Conservation (phyloP, 148 eudicot genomes). For the Fagopyrum tataricum region DNA sequence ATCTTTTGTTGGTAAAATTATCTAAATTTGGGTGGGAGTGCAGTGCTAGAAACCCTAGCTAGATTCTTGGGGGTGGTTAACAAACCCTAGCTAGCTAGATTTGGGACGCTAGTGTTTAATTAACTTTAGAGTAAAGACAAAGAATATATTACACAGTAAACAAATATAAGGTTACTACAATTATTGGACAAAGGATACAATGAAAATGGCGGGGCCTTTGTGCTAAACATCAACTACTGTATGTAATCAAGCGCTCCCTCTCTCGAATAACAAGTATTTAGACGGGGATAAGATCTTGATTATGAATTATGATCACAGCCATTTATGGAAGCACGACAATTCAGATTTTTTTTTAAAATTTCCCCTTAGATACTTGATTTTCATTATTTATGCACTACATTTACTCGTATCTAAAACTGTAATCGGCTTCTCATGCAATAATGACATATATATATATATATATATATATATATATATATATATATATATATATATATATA, state of each 20-base stretch:
- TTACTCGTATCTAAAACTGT: too few relatives aligned
- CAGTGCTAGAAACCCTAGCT: background rate
- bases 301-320: background rate
- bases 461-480: too few relatives aligned
- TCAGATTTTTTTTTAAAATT: background rate
- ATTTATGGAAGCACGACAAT: background rate
- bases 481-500: too few relatives aligned
- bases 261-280: background rate
- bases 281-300: background rate
- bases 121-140: conserved; percentile 7
- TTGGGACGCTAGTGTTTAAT: background rate
- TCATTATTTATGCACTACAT: too few relatives aligned
- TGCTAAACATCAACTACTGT: background rate
- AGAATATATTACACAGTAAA: background rate
- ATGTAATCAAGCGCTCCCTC: too few relatives aligned
- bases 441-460: too few relatives aligned
- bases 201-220: background rate
- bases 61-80: conserved; percentile 2
- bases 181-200: background rate
- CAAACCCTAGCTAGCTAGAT: conserved; percentile 7
- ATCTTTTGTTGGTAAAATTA: background rate
- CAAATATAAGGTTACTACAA: background rate
- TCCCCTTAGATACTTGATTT: too few relatives aligned
- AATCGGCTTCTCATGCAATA: too few relatives aligned
- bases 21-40: background rate